Evolutionary conservation across 2,329 filamentous ascomycete species (phyloP), one percentile per base, ranked within the genome.

Genomic region (Sporothrix humicola): DNA sequence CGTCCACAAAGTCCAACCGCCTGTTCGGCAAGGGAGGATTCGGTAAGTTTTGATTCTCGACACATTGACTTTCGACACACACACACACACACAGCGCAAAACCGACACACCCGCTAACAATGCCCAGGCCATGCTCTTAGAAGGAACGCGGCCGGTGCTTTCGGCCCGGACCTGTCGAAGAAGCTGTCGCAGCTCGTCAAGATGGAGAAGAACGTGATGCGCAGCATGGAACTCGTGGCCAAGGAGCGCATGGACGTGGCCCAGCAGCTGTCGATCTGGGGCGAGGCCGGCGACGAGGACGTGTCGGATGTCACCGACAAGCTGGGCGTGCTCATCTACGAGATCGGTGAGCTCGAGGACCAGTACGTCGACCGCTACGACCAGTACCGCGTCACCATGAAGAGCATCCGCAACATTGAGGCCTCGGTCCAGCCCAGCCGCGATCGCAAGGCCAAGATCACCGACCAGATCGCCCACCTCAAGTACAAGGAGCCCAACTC

Each of bases 161-260:
- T 94, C 77, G 89, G 89, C 76, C 89, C 95, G 73, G 96, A 99
- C 80, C 91, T 99, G 74, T 92, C 96, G 74, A 98, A 97, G 89
- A 99, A 99, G 89, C 91, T 99, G 76, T 94, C 95, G 56, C 93
- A 97, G 85, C 89, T 99, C 71, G 96, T 99, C 76, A 99, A 99
- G 90, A 99, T 99, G 96, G 96, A 99, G 86, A 99, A 99, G 91
- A 98, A 99, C 82, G 93, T 98, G 73, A 99, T 99, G 96, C 94
- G 96, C 83, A 98, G 94, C 82, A 91, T 98, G 88, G 96, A 99
- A 82, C 88, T 94, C 69, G 96, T 98, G 72, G 94, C 94, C 63
- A 92, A 94, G 80, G 96, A 99, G 87, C 91, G 96, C 79, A 98
- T 98, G 94, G 96, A 98, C 80, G 95, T 98, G 77, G 96, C 96